Base-by-base conservation (phyloP, 1,284 basidiomycete genomes). In the Dichomitus squalens region DNA sequence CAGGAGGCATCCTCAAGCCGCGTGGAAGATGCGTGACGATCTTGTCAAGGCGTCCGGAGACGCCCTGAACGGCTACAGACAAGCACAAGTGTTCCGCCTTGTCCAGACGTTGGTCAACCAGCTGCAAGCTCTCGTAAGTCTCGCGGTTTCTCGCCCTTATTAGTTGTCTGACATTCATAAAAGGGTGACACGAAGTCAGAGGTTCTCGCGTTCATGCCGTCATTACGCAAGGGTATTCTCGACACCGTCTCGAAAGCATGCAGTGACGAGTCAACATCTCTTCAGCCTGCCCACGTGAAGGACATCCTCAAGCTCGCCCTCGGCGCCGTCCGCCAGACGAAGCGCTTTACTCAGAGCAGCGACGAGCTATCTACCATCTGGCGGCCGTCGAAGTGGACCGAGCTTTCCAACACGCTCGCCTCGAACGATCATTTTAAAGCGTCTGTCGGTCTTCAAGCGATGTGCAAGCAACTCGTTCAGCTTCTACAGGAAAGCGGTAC, bases 281-380 rank as follows among this genome's bases (percentile, higher is more conserved):
- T 91, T 54, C 90, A 85, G 27, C 79, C 88, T 1, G 73, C 83
- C 7, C 88, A 94, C 57, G 71, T 91, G 67, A 96, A 94, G 72
- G 91, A 94, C 29, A 73, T 94, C 14, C 73, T 93, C 59, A 96
- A 94, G 72, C 76, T 93, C 51, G 86, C 79, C 0, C 75, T 93
- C 7, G 73, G 83, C 20, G 83, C 85, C 34, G 79, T 86, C 11
- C 85, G 93, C 50, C 85, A 88, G 57, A 85, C 86, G 46, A 83
- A 80, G 58, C 79, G 75, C 21, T 68, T 83, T 31, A 60, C 71
- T 7, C 63, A 71, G 23, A 66, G 57, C 7, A 40, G 62, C 7
- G 69, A 65, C 11, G 68, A 71, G 12, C 55, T 75, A 3, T 55
- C 66, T 1, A 38, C 65, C 2, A 66, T 72, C 1, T 86, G 84